phyloP scores from a whole-genome alignment of 2,329 filamentous ascomycete genomes.

The Verticillium dahliae region DNA sequence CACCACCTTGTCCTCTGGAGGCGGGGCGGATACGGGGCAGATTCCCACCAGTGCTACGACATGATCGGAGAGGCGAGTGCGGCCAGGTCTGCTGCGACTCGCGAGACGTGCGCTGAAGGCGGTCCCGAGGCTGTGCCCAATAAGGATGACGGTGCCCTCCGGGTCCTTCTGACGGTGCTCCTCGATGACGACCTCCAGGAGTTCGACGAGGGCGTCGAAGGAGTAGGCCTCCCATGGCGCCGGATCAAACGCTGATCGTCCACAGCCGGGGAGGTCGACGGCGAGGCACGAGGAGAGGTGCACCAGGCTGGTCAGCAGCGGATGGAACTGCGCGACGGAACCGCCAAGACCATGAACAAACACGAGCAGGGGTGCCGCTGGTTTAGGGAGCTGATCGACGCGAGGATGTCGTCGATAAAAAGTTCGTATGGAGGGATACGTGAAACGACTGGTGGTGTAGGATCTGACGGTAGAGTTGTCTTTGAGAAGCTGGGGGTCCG shows the following conservation, averaged over 20 bases:
- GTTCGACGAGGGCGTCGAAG: constrained; percentile 64
- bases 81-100: constrained; percentile 35
- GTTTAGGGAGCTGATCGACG: constrained; percentile 68
- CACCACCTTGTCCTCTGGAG: constrained; percentile 36
- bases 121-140: constrained; percentile 89
- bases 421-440: constrained; percentile 70
- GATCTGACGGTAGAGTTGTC: constrained; percentile 66
- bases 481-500: constrained; percentile 73
- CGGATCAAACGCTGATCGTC: constrained; percentile 68
- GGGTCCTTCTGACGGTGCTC: constrained; percentile 59
- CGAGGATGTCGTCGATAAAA: constrained; percentile 82
- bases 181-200: constrained; percentile 70
- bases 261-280: constrained; percentile 87
- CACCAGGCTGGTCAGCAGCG: constrained; percentile 71
- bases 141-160: constrained; percentile 67
- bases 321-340: constrained; percentile 80
- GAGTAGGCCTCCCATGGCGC: constrained; percentile 73
- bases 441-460: constrained; percentile 64
- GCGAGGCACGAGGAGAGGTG: constrained; percentile 80
- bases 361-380: constrained; percentile 74
- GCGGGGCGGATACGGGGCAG: constrained; percentile 58
- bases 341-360: constrained; percentile 94
- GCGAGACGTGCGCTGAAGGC: constrained; percentile 69
- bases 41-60: constrained; percentile 75
- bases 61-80: constrained; percentile 48